phyloP scores from a whole-genome alignment of 2,329 filamentous ascomycete species.

The Colletotrichum tropicale region DNA sequence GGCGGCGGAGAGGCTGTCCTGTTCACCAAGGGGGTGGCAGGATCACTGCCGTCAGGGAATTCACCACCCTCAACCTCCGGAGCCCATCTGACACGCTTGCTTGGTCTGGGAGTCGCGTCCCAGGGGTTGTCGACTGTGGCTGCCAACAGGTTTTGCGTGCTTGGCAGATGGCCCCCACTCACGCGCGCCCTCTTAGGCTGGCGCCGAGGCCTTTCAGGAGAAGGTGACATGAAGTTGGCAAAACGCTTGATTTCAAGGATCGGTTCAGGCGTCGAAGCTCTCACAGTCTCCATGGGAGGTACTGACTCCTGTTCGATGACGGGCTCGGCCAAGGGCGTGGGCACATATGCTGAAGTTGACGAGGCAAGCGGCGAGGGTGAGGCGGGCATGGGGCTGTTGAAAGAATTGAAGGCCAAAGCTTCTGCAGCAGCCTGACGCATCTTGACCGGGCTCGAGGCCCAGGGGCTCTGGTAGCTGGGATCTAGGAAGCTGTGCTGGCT shows the following conservation, averaged over 20 bases:
- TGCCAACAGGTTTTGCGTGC: slow-evolving; percentile 37
- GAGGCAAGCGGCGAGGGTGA: background rate
- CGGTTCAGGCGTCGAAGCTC: slow-evolving; percentile 48
- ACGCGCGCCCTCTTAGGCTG: slow-evolving; percentile 22
- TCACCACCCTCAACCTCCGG: slow-evolving; percentile 28
- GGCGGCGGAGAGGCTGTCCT: slow-evolving; percentile 47
- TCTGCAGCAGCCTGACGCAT: background rate
- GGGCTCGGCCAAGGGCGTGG: background rate
- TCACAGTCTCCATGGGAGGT: slow-evolving; percentile 24
- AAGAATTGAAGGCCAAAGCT: background rate
- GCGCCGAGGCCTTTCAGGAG: slow-evolving; percentile 39
- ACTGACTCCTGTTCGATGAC: slow-evolving; percentile 26
- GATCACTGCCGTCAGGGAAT: slow-evolving; percentile 10
- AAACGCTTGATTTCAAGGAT: slow-evolving; percentile 57
- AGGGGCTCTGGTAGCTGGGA: slow-evolving; percentile 19
- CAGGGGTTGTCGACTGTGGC: slow-evolving; percentile 40
- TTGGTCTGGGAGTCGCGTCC: slow-evolving; percentile 23
- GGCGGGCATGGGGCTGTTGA: background rate
- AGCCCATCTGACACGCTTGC: slow-evolving; percentile 42
- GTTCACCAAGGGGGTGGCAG: background rate
- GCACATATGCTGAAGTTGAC: background rate
- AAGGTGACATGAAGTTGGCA: slow-evolving; percentile 55
- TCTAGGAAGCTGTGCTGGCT: background rate
- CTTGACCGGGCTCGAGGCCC: slow-evolving; percentile 21
- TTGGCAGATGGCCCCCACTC: slow-evolving; percentile 29